Evolutionary conservation across 129 eudicot genomes (phyloP), one percentile per base, ranked within the genome.

Genomic region (Mikania micrantha): DNA sequence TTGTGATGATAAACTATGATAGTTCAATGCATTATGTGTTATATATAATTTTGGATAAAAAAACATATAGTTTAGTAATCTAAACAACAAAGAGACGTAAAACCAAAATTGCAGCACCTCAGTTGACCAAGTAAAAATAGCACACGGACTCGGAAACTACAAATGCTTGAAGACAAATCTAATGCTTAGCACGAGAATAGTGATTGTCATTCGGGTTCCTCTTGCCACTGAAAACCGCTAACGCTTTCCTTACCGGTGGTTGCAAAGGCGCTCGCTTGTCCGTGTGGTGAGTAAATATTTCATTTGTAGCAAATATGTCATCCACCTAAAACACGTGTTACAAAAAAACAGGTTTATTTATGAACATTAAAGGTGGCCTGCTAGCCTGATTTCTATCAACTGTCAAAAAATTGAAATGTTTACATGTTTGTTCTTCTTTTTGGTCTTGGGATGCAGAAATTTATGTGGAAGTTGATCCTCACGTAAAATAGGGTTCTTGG

Each of bases 171-270:
- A 32, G 29, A 38, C 32, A 31, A 1, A 12, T 44, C 70, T 82
- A 91, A 65, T 85, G 86, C 85, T 71, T 91, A 10, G 88, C 57
- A 13, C 85, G 94, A 49, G 96, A 87, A 62, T 67, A 88, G 69
- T 87, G 94, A 72, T 85, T 91, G 79, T 91, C 98, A 58, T 91
- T 91, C 15, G 98, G 98, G 75, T 91, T 91, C 73, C 96, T 91
- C 86, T 49, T 88, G 17, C 88, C 88, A 48, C 96, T 80, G 57
- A 88, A 91, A 60, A 91, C 95, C 19, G 96, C 87, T 1, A 91
- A 21, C 5, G 96, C 91, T 82, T 84, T 84, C 79, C 95, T 81
- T 52, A 88, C 91, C 1, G 98, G 98, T 65, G 98, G 96, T 79
- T 77, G 88, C 74, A 72, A 76, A 32, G 96, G 94, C 60, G 88